phyloP scores from a whole-genome alignment of 1,139 yeast species.

The Yueomyces sp. region DNA sequence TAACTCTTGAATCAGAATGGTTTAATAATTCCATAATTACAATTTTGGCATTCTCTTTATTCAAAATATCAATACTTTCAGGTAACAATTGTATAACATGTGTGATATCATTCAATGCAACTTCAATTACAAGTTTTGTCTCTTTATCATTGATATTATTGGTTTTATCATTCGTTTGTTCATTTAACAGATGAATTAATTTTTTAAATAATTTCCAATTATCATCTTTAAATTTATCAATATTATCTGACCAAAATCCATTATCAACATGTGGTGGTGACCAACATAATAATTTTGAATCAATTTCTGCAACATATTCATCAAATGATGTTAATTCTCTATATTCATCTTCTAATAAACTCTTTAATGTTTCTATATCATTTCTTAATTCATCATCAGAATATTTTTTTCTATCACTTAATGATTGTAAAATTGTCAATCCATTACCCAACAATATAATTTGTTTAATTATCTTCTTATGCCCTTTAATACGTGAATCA shows the following conservation, averaged over 20 bases:
- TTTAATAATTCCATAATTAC: slow-evolving; percentile 79
- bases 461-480: slow-evolving; percentile 39
- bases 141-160: slow-evolving; percentile 9
- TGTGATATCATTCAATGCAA: slow-evolving; percentile 52
- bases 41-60: slow-evolving; percentile 46
- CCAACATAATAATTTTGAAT: slow-evolving; percentile 70
- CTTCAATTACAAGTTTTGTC: slow-evolving; percentile 24
- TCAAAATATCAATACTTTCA: slow-evolving; percentile 38
- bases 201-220: slow-evolving; percentile 62
- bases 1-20: slow-evolving; percentile 73
- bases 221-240: slow-evolving; percentile 60
- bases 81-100: slow-evolving; percentile 57
- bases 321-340: slow-evolving; percentile 81
- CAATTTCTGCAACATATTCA: slow-evolving; percentile 78
- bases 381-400: slow-evolving; percentile 83
- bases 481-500: slow-evolving; percentile 21
- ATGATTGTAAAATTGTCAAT: slow-evolving; percentile 49
- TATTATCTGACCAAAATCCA: slow-evolving; percentile 84
- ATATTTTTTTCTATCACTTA: slow-evolving; percentile 71
- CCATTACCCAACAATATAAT: slow-evolving; percentile 71
- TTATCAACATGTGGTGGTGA: slow-evolving; percentile 85
- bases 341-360: slow-evolving; percentile 56
- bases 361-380: slow-evolving; percentile 51
- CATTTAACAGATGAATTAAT: slow-evolving; percentile 32
- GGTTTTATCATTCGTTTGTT: slow-evolving; percentile 15